Evolutionary conservation across 306 rosid genomes (phyloP), one percentile per base, ranked within the genome.

Genomic region (Castanopsis chinensis): DNA sequence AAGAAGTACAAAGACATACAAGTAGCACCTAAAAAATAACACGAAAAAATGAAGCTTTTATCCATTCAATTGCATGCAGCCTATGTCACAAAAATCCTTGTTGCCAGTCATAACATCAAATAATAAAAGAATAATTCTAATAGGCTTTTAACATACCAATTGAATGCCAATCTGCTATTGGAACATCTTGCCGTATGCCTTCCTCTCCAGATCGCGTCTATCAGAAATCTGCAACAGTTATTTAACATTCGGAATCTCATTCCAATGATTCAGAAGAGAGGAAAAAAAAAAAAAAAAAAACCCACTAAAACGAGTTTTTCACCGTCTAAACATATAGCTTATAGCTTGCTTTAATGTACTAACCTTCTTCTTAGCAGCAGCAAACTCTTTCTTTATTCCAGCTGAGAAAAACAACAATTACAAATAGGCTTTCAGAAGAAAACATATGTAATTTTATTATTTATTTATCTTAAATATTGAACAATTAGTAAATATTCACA

Each of bases 141-240:
- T 51, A 14, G 13, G 11, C 19, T 15, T 8, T n/a, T 25, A 53
- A 25, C 61, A 14, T 83, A 87, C 93, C 94, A 37, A 51, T 74
- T 49, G 73, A 73, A 69, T 25, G 59, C 79, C 2, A 5, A 70
- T 76, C 68, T 84, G 85, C 76, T 87, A 88, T 79, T 73, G 92
- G 84, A 94, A 94, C 98, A 94, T 94, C 78, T 87, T 94, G 89
- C 94, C 69, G 64, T 80, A 94, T 45, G 94, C 97, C 75, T 88
- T 87, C 67, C 84, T 91, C 91, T 92, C 97, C 83, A 27, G 84
- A 82, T 94, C 90, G 23, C 71, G 91, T 81, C 98, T 86, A 83
- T 89, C 86, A 64, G 94, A 83, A 63, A 94, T 87, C 97, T 94
- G 96, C 79, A 68, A 21, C 63, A 37, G 68, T 37, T 53, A 41